Percentiles rank a stretch among this genome's conserved stretches.
Evolutionary conservation across 1,139 yeast species (phyloP).

Genomic region (Saccharomyces hybrid): DNA sequence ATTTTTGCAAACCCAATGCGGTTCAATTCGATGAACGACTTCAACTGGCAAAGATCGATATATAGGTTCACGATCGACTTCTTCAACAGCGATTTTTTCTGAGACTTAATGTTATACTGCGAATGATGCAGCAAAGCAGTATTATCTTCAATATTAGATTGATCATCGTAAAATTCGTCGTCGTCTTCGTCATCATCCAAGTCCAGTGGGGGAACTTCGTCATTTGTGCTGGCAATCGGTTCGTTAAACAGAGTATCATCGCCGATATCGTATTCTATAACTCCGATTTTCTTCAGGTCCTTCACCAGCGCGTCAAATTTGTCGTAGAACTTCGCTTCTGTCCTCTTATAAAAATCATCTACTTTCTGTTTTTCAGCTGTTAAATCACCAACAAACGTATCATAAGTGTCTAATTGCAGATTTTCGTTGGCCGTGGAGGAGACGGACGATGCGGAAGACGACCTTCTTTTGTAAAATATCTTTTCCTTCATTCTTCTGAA

Average conservation of each 20-base stretch:
- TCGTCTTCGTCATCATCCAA: conserved; percentile 27
- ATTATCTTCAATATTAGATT: conserved; percentile 29
- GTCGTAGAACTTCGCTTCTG: conserved; percentile 42
- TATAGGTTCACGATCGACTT: conserved; percentile 49
- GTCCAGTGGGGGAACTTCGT: background rate
- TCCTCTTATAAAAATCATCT: conserved; percentile 49
- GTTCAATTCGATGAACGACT: conserved; percentile 58
- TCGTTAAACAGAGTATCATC: conserved; percentile 2
- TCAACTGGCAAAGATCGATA: conserved; percentile 55
- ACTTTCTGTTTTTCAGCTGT: conserved; percentile 50
- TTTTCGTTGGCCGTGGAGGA: conserved; percentile 10
- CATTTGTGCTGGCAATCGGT: background rate
- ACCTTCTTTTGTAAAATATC: conserved; percentile 19
- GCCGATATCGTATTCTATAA: conserved; percentile 2
- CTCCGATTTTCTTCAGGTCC: conserved; percentile 35
- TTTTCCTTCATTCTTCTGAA: conserved; percentile 11
- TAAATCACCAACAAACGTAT: conserved; percentile 46
- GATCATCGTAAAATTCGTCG: conserved; percentile 31
- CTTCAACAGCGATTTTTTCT: conserved; percentile 44
- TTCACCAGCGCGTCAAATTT: conserved; percentile 45
- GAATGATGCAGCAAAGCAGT: conserved; percentile 33
- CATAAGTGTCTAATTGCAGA: conserved; percentile 25
- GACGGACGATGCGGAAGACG: conserved; percentile 21
- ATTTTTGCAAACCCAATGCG: conserved; percentile 63
- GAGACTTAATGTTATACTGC: conserved; percentile 33